Percentiles rank a stretch among this genome's conserved stretches.
Evolutionary conservation across 495 filamentous ascomycete species (phyloP).

Genomic region (Podospora didyma): DNA sequence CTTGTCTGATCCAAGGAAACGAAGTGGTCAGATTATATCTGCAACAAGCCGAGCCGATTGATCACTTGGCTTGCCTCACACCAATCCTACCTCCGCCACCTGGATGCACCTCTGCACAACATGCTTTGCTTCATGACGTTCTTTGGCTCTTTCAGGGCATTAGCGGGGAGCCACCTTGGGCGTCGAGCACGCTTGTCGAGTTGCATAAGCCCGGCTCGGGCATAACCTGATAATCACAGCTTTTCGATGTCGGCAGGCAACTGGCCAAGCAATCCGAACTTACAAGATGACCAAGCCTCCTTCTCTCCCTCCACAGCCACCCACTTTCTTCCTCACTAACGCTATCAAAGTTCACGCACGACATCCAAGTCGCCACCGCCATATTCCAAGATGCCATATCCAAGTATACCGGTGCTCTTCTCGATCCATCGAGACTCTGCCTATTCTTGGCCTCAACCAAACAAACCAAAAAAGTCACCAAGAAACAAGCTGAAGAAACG

Average conservation of each 20-base stretch:
- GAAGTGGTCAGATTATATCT: too few relatives aligned
- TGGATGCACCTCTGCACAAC: background rate
- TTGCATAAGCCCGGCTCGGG: conserved; percentile 7
- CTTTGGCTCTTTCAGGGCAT: background rate
- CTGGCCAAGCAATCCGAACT: background rate
- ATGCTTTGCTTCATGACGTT: background rate
- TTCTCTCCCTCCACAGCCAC: background rate
- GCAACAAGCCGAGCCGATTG: background rate
- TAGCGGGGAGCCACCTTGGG: background rate
- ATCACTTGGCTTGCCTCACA: background rate
- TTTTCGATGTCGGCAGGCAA: too few relatives aligned
- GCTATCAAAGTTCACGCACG: background rate
- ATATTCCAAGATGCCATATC: background rate
- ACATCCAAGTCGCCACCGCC: background rate
- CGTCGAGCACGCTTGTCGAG: background rate
- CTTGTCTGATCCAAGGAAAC: too few relatives aligned
- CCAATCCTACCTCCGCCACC: background rate
- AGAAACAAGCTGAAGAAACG: conserved; percentile 15
- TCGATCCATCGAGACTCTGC: background rate
- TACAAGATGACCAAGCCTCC: background rate
- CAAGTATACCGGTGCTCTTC: background rate
- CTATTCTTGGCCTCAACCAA: background rate
- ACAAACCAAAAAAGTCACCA: background rate
- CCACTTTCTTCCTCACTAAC: background rate
- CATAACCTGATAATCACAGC: conserved; percentile 1